These are phyloP conservation scores for Flaveria linearis DNA, from an alignment of 129 eudicot genomes.

Conservation along the genomic window DNA sequence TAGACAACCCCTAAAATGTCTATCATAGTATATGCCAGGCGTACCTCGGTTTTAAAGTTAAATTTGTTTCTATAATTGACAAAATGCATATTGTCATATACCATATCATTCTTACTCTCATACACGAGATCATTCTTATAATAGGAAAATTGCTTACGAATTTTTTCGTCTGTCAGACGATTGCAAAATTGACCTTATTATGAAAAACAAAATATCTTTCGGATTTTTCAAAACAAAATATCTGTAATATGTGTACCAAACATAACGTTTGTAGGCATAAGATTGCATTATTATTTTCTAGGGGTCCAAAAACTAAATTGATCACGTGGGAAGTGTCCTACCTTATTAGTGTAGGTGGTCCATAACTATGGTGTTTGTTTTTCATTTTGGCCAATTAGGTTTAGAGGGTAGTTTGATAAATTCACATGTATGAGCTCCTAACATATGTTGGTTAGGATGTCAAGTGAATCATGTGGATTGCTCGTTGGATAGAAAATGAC, in stretches of 20 bases:
- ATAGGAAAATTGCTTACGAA: background rate
- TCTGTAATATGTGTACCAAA: conserved; percentile 20
- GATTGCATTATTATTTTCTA: conserved; percentile 31
- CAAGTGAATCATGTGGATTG: conserved; percentile 49
- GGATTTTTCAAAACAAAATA: conserved; percentile 10
- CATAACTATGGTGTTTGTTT: conserved; percentile 24
- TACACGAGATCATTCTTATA: conserved; percentile 7
- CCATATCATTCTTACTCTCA: background rate
- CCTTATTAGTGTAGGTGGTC: conserved; percentile 43
- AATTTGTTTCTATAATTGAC: conserved; percentile 17
- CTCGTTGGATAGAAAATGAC: conserved; percentile 39
- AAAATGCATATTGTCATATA: background rate
- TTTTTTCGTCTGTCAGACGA: conserved; percentile 7
- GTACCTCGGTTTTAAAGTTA: background rate
- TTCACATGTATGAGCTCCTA: conserved; percentile 19
- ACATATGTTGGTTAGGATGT: conserved; percentile 45
- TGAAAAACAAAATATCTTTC: background rate
- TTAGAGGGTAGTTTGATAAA: conserved; percentile 27
- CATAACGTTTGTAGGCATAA: conserved; percentile 15
- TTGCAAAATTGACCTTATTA: background rate
- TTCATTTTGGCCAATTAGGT: conserved; percentile 33
- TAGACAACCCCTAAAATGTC: background rate
- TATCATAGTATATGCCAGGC: background rate
- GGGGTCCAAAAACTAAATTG: conserved; percentile 34
- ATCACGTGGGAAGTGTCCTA: conserved; percentile 52